Evolutionary conservation across 2,329 filamentous ascomycete genomes (phyloP), one percentile per base, ranked within the genome.

Genomic region (Clarireedia homoeocarpa): DNA sequence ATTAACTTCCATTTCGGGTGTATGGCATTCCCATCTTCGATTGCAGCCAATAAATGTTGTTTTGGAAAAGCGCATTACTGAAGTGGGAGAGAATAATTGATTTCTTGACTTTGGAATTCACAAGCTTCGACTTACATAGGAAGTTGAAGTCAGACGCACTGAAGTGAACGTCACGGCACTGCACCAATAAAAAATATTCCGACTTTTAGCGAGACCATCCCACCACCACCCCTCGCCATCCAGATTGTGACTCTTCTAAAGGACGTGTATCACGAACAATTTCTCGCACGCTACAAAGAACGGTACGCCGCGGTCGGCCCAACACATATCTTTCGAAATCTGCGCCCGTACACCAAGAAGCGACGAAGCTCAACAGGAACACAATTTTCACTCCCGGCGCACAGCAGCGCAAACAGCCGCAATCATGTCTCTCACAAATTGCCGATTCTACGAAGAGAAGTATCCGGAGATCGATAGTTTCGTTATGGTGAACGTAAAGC

Each of bases 401-500:
- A 59, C 57, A 47, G 58, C 58, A 54, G 49, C 62, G 61, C 59
- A 60, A 59, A 51, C 46, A 61, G 72, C 75, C 78, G 77, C 80
- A 82, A 88, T 72, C 69, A 95, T 95, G 89, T 95, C 91, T 76
- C 84, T 95, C 79, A 94, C 89, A 72, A 95, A 95, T 78, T 95
- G 89, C 76, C 90, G 91, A 70, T 96, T 95, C 76, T 96, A 96
- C 74, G 91, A 96, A 81, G 90, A 96, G 78, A 95, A 95, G 76
- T 96, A 88, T 71, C 91, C 91, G 58, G 94, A 97, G 81, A 92
- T 99, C 72, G 94, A 99, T 77, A 95, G 90, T 81, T 97, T 96
- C 77, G 95, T 99, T 72, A 99, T 99, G 94, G 94, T 99, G 73
- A 99, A 97, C 75, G 94, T 97, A 69, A 95, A 96, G 83, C 91